Base-by-base conservation (phyloP, 2,329 filamentous ascomycete genomes). In the Venturia pyrina region DNA sequence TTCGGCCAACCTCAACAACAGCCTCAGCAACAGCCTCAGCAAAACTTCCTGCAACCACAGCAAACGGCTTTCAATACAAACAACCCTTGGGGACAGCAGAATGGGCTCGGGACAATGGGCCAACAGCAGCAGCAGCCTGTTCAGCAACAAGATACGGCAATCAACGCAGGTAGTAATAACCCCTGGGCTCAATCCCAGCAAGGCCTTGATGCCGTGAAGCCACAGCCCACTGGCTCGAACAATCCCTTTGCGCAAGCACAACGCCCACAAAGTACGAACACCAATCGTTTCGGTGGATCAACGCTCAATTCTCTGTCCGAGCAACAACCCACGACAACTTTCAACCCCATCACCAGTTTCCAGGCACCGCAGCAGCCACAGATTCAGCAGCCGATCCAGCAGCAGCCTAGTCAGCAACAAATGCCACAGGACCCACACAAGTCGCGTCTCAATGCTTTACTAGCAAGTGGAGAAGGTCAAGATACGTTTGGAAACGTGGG, bases 401-500 rank as follows among this genome's bases (percentile, higher is more conserved):
- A 77, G 65, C 73, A 87, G 87, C 75, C 72, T 66, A 67, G 70
- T 68, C 69, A 66, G 59, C 72, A 74, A 8, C 75, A 76, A 68
- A 74, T 75, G 66, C 73, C 76, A 62, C 73, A 77, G 71, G 83
- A 88, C 69, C 84, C 85, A 15, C 85, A 87, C 69, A 79, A 85
- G 66, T 87, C 89, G 28, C 89, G 86, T 73, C 88, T 99, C 70
- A 98, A 98, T 74, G 85, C 89, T 1, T 85, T 99, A 43, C 85
- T 99, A 57, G 85, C 92, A 3, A 87, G 84, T 32, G 93, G 95
- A 69, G 95, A 99, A 66, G 95, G 95, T 32, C 90, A 96, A 81
- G 95, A 99, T 74, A 99, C 95, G 0, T 99, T 96, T 75, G 95
- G 95, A 69, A 99, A 99, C 75, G 91, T 91, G n/a, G 95, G 95